Evolutionary conservation across 208 protist species (phyloP).

Genomic region (Plasmodiophora brassicae): DNA sequence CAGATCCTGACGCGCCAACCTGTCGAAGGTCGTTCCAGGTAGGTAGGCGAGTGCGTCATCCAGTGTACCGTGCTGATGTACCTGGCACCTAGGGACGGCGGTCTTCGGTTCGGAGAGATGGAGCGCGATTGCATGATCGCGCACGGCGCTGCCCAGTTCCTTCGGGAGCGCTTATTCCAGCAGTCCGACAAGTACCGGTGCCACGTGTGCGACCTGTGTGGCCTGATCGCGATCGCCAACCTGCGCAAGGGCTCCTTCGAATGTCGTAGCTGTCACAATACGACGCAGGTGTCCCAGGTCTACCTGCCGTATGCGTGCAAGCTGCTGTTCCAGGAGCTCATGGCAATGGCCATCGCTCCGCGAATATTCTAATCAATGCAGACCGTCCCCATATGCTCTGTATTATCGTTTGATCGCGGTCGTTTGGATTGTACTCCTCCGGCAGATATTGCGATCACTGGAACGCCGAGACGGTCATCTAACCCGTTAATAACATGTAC

Average conservation of each 20-base stretch:
- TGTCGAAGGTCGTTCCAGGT: conserved; percentile 77
- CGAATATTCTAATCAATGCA: conserved; percentile 66
- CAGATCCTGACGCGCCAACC: conserved; percentile 84
- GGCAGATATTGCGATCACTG: no score
- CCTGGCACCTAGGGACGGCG: conserved; percentile 85
- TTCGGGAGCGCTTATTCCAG: conserved; percentile 75
- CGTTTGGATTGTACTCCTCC: no score
- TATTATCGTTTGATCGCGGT: no score
- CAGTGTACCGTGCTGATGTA: no score
- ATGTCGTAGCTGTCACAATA: conserved; percentile 77
- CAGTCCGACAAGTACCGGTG: conserved; percentile 78
- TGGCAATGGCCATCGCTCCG: conserved; percentile 87
- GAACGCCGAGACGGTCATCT: no score
- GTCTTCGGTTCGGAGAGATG: conserved; percentile 93
- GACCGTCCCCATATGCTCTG: no score
- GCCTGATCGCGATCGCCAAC: conserved; percentile 80
- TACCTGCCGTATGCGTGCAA: conserved; percentile 92
- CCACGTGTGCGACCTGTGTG: conserved; percentile 85
- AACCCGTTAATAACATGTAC: no score
- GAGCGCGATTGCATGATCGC: conserved; percentile 93
- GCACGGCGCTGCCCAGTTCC: conserved; percentile 80
- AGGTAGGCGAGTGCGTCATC: neutral
- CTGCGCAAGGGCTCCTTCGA: conserved; percentile 71
- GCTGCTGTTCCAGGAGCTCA: conserved; percentile 92
- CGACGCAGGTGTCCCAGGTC: conserved; percentile 66